Evolutionary conservation across 345 rosid species (phyloP), one percentile per base, ranked within the genome.

Genomic region (Eucalyptus microcorys): DNA sequence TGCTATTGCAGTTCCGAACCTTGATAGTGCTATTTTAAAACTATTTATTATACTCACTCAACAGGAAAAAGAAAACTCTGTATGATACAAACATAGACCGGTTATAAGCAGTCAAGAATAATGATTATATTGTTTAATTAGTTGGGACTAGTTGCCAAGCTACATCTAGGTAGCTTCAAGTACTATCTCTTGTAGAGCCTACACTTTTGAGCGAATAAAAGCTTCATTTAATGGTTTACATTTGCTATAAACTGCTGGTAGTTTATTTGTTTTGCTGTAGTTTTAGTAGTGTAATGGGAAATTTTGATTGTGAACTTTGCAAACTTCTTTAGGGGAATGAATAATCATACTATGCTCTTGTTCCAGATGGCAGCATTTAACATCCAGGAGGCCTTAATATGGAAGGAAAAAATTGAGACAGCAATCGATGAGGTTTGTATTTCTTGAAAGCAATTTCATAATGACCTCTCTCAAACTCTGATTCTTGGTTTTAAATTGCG

Each of bases 351-450:
- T 71, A 19, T 19, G 26, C 14, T 37, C 3, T 71, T 71, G 86
- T 88, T 89, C 87, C 92, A 98, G 99, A 98, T 98, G 99, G 99
- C 99, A 91, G 99, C 99, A 88, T 98, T 98, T 94, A 96, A 98
- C 94, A 97, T 98, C 91, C 99, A 97, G 91, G 99, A 98, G 92
- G 98, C 96, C 86, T 90, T 95, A 86, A 91, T 92, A 66, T 98
- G 99, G 99, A 98, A 96, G 95, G 99, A 96, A 88, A 97, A 96
- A 89, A 93, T 97, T 88, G 99, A 97, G 94, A 88, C 89, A 88
- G 98, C 94, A n/a, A 98, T 98, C 47, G 99, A 98, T 93, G 97
- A 94, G 99, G 99, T 98, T 71, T 37, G 27, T 71, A 19, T 71
- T 71, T 37, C 45, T 71, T 10, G 4, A 71, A 19, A 37, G 45